Percentiles rank a stretch among this genome's conserved stretches.
These are phyloP conservation scores for Raffaelea arxii DNA, from an alignment of 2,329 filamentous ascomycete species.

Conservation along the genomic window DNA sequence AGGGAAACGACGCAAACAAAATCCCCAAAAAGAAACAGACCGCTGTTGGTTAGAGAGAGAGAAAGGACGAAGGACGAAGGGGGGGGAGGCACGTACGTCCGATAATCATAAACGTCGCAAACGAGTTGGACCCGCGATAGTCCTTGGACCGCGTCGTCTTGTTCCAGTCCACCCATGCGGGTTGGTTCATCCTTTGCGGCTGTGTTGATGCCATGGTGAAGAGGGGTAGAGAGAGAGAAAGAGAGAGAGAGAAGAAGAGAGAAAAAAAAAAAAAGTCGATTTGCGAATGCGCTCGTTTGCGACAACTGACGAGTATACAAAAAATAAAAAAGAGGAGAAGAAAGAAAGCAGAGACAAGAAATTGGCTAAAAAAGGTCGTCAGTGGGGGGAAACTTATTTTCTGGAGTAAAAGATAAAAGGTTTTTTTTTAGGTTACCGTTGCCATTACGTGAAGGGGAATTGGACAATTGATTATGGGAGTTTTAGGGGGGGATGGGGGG, in stretches of 20 bases:
- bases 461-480: too few species aligned
- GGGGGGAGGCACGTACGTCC: constrained; percentile 57
- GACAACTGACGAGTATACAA: not conserved
- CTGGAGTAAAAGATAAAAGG: not conserved
- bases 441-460: not conserved
- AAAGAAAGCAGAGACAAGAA: not conserved
- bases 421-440: not conserved
- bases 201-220: constrained; percentile 13
- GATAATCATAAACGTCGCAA: constrained; percentile 94
- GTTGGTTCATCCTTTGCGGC: not conserved
- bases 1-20: constrained; percentile 92
- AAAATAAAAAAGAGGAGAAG: not conserved
- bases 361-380: not conserved
- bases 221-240: not conserved
- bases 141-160: constrained; percentile 48
- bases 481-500: not conserved
- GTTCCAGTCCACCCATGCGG: constrained; percentile 36
- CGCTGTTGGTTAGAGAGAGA: constrained; percentile 34
- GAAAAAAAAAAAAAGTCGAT: not conserved
- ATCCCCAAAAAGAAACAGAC: constrained; percentile 98
- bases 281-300: not conserved
- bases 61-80: constrained; percentile 3
- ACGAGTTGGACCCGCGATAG: constrained; percentile 57
- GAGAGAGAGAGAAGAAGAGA: not conserved
- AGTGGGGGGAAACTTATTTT: not conserved